Evolutionary conservation across 1,139 yeast genomes (phyloP).

Genomic region (Debaryomycetaceae sp.): DNA sequence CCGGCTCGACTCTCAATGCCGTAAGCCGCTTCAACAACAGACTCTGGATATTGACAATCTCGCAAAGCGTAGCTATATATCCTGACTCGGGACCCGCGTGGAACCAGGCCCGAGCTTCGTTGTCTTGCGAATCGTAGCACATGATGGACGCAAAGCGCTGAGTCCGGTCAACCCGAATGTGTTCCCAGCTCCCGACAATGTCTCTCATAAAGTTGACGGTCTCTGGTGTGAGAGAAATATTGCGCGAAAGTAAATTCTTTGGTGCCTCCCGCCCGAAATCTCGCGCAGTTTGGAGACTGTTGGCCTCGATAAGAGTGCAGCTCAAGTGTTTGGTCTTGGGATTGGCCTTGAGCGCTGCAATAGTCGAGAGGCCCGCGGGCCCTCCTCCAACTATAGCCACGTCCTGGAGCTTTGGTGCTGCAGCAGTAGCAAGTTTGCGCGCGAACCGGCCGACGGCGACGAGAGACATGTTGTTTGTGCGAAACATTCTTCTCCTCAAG

Average conservation of each 20-base stretch:
- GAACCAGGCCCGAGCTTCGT: constrained; percentile 60
- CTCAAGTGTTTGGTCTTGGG: constrained; percentile 48
- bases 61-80: constrained; percentile 73
- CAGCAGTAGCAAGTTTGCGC: constrained; percentile 1
- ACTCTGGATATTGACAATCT: constrained; percentile 73
- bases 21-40: constrained; percentile 49
- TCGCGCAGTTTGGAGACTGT: constrained; percentile 42
- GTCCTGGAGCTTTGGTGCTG: constrained; percentile 33
- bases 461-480: no score
- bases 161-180: constrained; percentile 56
- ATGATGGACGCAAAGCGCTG: constrained; percentile 71
- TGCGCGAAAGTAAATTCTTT: constrained; percentile 59
- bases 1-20: constrained; percentile 28
- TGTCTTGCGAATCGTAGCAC: constrained; percentile 74
- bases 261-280: constrained; percentile 48
- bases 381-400: constrained; percentile 94
- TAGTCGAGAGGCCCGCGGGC: constrained; percentile 87
- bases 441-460: no score
- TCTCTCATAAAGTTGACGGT: constrained; percentile 54
- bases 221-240: constrained; percentile 77
- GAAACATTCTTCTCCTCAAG: no score
- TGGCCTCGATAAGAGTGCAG: constrained; percentile 67
- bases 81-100: constrained; percentile 40
- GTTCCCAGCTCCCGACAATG: constrained; percentile 67
- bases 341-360: constrained; percentile 66